phyloP scores from a whole-genome alignment of 331 rosid species.

The Quercus phellos region DNA sequence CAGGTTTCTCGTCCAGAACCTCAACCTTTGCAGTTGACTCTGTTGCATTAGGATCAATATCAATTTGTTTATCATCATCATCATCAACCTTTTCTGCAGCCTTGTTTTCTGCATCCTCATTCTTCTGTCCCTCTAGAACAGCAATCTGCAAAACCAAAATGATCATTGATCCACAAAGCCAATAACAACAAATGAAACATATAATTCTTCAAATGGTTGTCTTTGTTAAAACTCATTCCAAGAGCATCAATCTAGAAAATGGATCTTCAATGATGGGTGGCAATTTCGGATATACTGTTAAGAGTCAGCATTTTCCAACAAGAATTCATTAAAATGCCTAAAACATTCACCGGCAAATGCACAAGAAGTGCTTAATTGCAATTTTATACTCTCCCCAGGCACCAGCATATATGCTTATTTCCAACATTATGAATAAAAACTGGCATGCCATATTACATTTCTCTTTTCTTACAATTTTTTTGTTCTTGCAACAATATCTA shows the following conservation, averaged over 20 bases:
- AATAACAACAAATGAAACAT: slow-evolving; percentile 1
- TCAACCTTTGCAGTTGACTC: slow-evolving; percentile 40
- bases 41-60: slow-evolving; percentile 40
- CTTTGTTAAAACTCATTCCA: neutral
- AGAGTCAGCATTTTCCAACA: neutral
- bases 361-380: neutral
- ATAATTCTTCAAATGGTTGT: slow-evolving; percentile 4
- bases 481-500: neutral
- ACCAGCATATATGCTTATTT: neutral
- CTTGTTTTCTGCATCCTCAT: slow-evolving; percentile 53
- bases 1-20: slow-evolving; percentile 73
- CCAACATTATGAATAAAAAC: neutral
- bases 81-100: slow-evolving; percentile 54
- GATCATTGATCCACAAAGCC: slow-evolving; percentile 15
- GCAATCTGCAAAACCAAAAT: slow-evolving; percentile 60
- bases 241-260: neutral
- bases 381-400: neutral
- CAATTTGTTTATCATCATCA: slow-evolving; percentile 46
- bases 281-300: neutral
- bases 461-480: neutral
- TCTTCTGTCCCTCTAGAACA: slow-evolving; percentile 77
- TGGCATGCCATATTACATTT: neutral
- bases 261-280: slow-evolving; percentile 7
- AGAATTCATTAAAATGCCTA: neutral
- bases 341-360: neutral